Percentiles rank a stretch among this genome's conserved stretches.
Conservation (phyloP, 2,329 filamentous ascomycete species). For the Fusarium illudens region DNA sequence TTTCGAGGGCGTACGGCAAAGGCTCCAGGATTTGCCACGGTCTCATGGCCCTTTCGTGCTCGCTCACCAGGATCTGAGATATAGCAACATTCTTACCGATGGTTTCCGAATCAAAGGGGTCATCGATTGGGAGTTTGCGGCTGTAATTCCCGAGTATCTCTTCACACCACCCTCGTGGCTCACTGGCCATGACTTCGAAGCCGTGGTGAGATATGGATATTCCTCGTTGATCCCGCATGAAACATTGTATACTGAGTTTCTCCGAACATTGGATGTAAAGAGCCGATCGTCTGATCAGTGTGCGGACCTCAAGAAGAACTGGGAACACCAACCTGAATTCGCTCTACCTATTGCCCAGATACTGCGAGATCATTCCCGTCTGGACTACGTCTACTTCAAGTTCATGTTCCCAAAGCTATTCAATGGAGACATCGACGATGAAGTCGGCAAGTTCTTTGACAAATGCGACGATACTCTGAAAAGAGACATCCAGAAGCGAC, state of each 20-base stretch:
- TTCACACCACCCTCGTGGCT: slow-evolving; percentile 32
- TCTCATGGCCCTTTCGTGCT: slow-evolving; percentile 15
- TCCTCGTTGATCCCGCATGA: not conserved
- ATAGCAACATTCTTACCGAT: slow-evolving; percentile 37
- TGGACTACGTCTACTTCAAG: slow-evolving; percentile 16
- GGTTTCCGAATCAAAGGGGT: slow-evolving; percentile 35
- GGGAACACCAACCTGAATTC: not conserved
- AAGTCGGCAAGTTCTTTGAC: slow-evolving; percentile 1
- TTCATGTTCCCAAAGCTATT: slow-evolving; percentile 11
- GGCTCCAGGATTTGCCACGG: not conserved
- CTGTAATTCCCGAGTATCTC: slow-evolving; percentile 21
- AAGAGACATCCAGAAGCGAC: too few species aligned
- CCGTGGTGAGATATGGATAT: too few species aligned
- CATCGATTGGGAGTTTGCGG: slow-evolving; percentile 41
- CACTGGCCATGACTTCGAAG: slow-evolving; percentile 15
- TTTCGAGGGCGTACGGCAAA: slow-evolving; percentile 5
- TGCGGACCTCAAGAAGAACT: slow-evolving; percentile 5
- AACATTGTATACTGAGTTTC: slow-evolving; percentile 5
- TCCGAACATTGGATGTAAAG: not conserved
- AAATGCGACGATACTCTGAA: too few species aligned
- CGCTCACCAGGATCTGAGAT: slow-evolving; percentile 26
- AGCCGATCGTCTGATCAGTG: slow-evolving; percentile 1
- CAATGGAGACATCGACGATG: not conserved
- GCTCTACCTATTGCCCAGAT: slow-evolving; percentile 14
- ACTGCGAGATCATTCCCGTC: slow-evolving; percentile 13